Evolutionary conservation across 2,329 filamentous ascomycete species (phyloP), one percentile per base, ranked within the genome.

Genomic region (Lasiodiplodia citricola): DNA sequence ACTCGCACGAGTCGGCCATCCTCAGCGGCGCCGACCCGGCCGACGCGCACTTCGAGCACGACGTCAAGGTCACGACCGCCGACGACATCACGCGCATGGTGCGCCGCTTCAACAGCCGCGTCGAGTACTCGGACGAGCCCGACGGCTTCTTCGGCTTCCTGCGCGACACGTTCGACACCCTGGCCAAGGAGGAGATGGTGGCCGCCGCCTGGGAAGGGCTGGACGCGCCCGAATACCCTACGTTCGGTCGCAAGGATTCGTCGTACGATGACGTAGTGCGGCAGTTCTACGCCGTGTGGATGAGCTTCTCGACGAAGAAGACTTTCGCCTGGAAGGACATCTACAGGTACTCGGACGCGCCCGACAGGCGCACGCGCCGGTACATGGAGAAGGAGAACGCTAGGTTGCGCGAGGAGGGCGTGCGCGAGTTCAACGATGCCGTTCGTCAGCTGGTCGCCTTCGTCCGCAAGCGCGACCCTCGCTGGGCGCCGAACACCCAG

Each of bases 361-460:
- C 94, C 1, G 95, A 99, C 80, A 89, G 96, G 63, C 88, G 91
- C 47, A 86, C 93, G 18, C 89, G 95, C 64, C 88, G 96, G 38
- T 75, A 93, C 50, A 97, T 98, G 90, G 96, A 98, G 77, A 97
- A 97, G 80, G 95, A 97, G 78, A 99, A 99, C 79, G 92, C 90
- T 73, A 92, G 91, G 71, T 81, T 91, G 28, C 88, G 96, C 65
- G 94, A 97, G 23, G 92, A 95, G 66, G 93, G 90, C 2, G 88
- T 92, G 13, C 88, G 91, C 68, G 92, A 97, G 72, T 98, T 97
- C 82, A 98, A 97, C 79, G 94, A 97, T 70, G 92, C 94, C 3
- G 93, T 99, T 37, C 85, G 93, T 68, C 92, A 93, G 7, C 85
- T 99, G 14, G 91, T 98, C 2, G 86, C 90, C 1, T 98, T 98